A percentile compares a stretch with the other conserved stretches of the same genome.
phyloP scores from a whole-genome alignment of 176 grass and related monocot genomes.

The Phragmites australis region DNA sequence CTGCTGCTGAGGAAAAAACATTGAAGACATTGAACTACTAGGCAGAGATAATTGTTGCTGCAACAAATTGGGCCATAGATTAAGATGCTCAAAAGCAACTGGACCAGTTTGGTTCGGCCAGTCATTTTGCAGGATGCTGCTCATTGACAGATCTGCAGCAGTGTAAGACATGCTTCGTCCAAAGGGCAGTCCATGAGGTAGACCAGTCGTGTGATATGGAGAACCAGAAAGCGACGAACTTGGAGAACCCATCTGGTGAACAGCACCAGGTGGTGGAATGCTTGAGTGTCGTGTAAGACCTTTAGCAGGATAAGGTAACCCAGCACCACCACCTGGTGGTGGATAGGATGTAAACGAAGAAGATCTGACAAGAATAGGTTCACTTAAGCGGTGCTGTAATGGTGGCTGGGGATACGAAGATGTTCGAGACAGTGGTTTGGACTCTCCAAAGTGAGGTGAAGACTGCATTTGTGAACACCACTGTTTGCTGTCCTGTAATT shows the following conservation, averaged over 20 bases:
- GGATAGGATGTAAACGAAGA: slow-evolving; percentile 70
- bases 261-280: slow-evolving; percentile 75
- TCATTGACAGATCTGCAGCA: slow-evolving; percentile 45
- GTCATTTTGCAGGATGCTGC: slow-evolving; percentile 36
- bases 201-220: slow-evolving; percentile 57
- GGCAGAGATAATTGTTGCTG: slow-evolving; percentile 59
- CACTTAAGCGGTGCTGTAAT: slow-evolving; percentile 65
- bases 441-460: slow-evolving; percentile 50
- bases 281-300: slow-evolving; percentile 83
- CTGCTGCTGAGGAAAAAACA: slow-evolving; percentile 53
- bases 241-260: slow-evolving; percentile 57
- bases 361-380: slow-evolving; percentile 65
- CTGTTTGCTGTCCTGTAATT: slow-evolving; percentile 62
- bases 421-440: slow-evolving; percentile 72
- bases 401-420: slow-evolving; percentile 81
- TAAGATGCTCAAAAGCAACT: slow-evolving; percentile 57
- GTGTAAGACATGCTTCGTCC: slow-evolving; percentile 65
- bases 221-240: slow-evolving; percentile 60
- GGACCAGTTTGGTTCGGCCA: slow-evolving; percentile 49
- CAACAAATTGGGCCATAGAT: slow-evolving; percentile 43
- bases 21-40: slow-evolving; percentile 52
- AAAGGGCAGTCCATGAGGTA: slow-evolving; percentile 61
- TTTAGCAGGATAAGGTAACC: slow-evolving; percentile 50
- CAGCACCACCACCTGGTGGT: slow-evolving; percentile 31
- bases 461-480: slow-evolving; percentile 60